Conservation (phyloP, 2,329 filamentous ascomycete genomes). For the Teratosphaeria epicoccoides region DNA sequence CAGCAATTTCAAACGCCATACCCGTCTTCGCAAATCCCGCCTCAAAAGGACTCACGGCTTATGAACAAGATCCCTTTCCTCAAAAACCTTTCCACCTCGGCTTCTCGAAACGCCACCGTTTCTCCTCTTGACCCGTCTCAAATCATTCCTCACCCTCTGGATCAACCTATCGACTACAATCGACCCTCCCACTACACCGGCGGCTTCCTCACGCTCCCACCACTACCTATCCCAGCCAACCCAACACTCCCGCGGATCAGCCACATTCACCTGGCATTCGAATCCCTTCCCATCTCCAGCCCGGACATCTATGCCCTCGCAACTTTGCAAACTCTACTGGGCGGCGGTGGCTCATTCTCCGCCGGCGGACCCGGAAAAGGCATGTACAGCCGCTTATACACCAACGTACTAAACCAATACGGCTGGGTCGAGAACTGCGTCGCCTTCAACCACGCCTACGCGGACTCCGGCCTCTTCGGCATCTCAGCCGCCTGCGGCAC, state of each 20-base stretch:
- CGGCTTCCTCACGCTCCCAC: slow-evolving; percentile 77
- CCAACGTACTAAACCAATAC: slow-evolving; percentile 93
- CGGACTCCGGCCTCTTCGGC: slow-evolving; percentile 88
- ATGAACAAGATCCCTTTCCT: slow-evolving; percentile 81
- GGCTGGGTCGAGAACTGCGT: slow-evolving; percentile 95
- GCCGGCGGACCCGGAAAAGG: slow-evolving; percentile 95
- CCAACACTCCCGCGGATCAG: slow-evolving; percentile 71
- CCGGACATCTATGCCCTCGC: slow-evolving; percentile 94
- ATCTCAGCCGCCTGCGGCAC: slow-evolving; percentile 82
- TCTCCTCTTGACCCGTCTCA: slow-evolving; percentile 40
- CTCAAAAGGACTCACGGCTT: slow-evolving; percentile 52
- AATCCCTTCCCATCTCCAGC: slow-evolving; percentile 80
- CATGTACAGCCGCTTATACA: slow-evolving; percentile 97
- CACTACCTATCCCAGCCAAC: slow-evolving; percentile 66
- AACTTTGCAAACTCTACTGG: slow-evolving; percentile 88
- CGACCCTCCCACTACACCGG: slow-evolving; percentile 77
- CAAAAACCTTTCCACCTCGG: slow-evolving; percentile 74
- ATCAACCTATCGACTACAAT: slow-evolving; percentile 46
- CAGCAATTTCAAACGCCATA: slow-evolving; percentile 24
- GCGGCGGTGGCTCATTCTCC: slow-evolving; percentile 91
- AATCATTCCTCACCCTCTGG: slow-evolving; percentile 32
- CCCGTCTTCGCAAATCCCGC: slow-evolving; percentile 24
- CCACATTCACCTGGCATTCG: slow-evolving; percentile 91
- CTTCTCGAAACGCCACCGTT: slow-evolving; percentile 51
- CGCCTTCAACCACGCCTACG: slow-evolving; percentile 96